Base-by-base conservation (phyloP, 371 early-diverging fungal species). In the Saksenaea oblongispora region DNA sequence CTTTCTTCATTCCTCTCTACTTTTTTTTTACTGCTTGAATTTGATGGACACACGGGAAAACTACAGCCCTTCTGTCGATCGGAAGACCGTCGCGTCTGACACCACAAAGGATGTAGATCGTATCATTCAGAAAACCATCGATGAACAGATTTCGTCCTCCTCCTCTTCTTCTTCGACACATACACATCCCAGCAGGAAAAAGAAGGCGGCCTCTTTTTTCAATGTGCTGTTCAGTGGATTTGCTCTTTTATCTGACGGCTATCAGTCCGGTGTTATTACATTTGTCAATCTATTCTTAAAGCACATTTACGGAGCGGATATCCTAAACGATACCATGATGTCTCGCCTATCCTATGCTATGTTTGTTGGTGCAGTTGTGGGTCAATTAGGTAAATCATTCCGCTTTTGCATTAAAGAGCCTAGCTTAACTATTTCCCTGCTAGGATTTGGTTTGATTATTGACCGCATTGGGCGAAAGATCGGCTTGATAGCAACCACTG, bases 401-500 rank as follows among this genome's bases (percentile, higher is more conserved):
- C n/a, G 9, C 10, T 3, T 39, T 11, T 39, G 10, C n/a, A 26
- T 22, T 8, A 11, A 22, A 8, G 10, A 3, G 22, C 57, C 15
- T 55, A 8, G 9, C 24, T 22, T 22, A 18, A 18, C 44, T 7
- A 18, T 8, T 18, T 18, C 22, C 0, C 22, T 42, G 5, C 10
- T 37, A 67, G 75, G 76, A 1, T 82, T 84, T 58, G 84, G 84
- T 27, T 64, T 76, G 10, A 56, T 82, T 13, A 78, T 80, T 57
- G 84, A 84, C 65, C 78, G 80, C 24, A 59, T 84, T 18, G 84
- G 84, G 17, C 74, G 84, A 53, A 84, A 84, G 57, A 72, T 82
- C 42, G 84, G 82, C 22, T 59, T 84, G 63, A 64, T 84, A 57
- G 59, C 74, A n/a, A 82, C 82, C 0, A 84, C 84, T 1, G 42